phyloP scores from a whole-genome alignment of 2,329 filamentous ascomycete species.

The Phoma sp. region DNA sequence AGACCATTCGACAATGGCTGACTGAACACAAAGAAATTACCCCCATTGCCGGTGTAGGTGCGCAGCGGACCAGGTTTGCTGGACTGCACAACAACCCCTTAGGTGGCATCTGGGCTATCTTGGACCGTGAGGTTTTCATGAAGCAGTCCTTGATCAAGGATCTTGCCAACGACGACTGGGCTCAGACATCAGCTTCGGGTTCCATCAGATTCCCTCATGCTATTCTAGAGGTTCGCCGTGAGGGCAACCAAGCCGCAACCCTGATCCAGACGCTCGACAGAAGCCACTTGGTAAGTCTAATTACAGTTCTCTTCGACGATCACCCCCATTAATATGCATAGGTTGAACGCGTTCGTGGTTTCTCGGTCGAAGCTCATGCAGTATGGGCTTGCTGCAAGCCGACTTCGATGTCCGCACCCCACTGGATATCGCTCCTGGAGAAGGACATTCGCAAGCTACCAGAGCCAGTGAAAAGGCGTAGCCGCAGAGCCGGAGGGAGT shows the following conservation, averaged over 20 bases:
- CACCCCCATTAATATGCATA: constrained; percentile 34
- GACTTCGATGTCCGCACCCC: constrained; percentile 54
- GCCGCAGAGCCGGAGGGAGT: constrained; percentile 36
- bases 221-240: constrained; percentile 59
- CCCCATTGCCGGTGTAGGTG: constrained; percentile 57
- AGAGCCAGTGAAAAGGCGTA: constrained; percentile 41
- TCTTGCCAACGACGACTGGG: constrained; percentile 43
- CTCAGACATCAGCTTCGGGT: constrained; percentile 30
- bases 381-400: constrained; percentile 58
- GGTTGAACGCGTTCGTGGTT: constrained; percentile 60
- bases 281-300: constrained; percentile 54
- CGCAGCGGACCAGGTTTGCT: constrained; percentile 57
- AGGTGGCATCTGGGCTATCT: constrained; percentile 56
- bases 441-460: constrained; percentile 63
- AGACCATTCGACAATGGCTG: constrained; percentile 54
- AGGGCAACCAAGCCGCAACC: constrained; percentile 51
- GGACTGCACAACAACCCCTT: constrained; percentile 55
- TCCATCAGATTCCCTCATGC: constrained; percentile 57
- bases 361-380: constrained; percentile 62
- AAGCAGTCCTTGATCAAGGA: constrained; percentile 40
- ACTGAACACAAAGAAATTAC: constrained; percentile 52
- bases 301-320: constrained; percentile 2
- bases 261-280: constrained; percentile 55
- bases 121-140: constrained; percentile 58
- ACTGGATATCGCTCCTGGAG: constrained; percentile 52